phyloP scores from a whole-genome alignment of 2,329 filamentous ascomycete species.

The Ceratocystiopsis sp. region DNA sequence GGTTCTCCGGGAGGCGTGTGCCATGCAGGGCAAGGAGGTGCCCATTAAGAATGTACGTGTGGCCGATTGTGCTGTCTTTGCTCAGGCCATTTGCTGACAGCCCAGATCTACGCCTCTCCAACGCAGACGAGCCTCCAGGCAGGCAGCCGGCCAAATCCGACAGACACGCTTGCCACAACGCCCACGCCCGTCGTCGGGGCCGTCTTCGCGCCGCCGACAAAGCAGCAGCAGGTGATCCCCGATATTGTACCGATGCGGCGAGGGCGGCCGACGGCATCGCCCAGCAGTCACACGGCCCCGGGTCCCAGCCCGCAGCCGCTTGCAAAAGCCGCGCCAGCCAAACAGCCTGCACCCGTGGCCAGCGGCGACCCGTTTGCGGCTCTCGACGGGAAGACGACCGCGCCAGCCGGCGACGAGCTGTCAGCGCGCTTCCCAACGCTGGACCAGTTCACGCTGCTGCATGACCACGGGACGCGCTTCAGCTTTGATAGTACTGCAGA shows the following conservation, averaged over 20 bases:
- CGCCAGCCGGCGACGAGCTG: slow-evolving; percentile 52
- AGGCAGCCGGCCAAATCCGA: slow-evolving; percentile 32
- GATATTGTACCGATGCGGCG: slow-evolving; percentile 89
- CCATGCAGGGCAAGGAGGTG: slow-evolving; percentile 72
- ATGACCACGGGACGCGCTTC: slow-evolving; percentile 71
- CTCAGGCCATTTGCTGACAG: slow-evolving; percentile 5
- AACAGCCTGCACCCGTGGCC: slow-evolving; percentile 33
- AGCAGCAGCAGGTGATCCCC: slow-evolving; percentile 57
- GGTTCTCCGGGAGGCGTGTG: slow-evolving; percentile 70
- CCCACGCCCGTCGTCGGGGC: slow-evolving; percentile 55
- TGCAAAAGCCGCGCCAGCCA: slow-evolving; percentile 23
- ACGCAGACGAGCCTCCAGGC: slow-evolving; percentile 44
- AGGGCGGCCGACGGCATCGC: slow-evolving; percentile 44
- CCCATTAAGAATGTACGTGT: slow-evolving; percentile 71
- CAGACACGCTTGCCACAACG: slow-evolving; percentile 26
- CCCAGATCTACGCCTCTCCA: slow-evolving; percentile 53
- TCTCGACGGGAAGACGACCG: slow-evolving; percentile 49
- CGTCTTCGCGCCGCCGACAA: slow-evolving; percentile 58
- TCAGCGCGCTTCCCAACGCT: slow-evolving; percentile 76
- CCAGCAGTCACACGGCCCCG: slow-evolving; percentile 13
- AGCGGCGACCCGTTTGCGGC: slow-evolving; percentile 78
- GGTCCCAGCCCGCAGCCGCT: slow-evolving; percentile 8
- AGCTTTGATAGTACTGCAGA: slow-evolving; percentile 48
- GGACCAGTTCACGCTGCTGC: slow-evolving; percentile 80
- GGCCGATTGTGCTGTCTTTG: not conserved